Conservation (phyloP, 495 filamentous ascomycete species). For the Neurospora sp. region DNA sequence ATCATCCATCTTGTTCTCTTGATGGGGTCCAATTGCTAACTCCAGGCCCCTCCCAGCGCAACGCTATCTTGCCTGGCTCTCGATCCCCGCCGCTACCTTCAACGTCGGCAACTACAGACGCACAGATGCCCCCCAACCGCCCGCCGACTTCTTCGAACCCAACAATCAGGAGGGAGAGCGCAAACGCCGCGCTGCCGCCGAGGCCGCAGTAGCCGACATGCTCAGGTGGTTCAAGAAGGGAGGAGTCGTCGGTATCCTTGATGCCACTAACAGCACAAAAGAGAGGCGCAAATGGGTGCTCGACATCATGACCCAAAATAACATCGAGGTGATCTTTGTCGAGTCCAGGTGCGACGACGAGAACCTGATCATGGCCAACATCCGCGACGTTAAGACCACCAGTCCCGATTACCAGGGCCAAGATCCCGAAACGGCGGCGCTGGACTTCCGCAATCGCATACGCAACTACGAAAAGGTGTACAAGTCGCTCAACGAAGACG, state of each 20-base stretch:
- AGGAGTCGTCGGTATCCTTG: slow-evolving; percentile 81
- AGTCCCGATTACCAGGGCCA: slow-evolving; percentile 91
- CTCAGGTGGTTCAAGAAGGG: slow-evolving; percentile 71
- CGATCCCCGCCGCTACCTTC: slow-evolving; percentile 84
- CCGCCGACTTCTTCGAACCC: slow-evolving; percentile 87
- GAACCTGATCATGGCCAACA: slow-evolving; percentile 91
- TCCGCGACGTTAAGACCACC: slow-evolving; percentile 93
- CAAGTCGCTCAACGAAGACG: slow-evolving; percentile 70
- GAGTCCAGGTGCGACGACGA: slow-evolving; percentile 95
- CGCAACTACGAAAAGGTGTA: slow-evolving; percentile 95
- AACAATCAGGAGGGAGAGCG: slow-evolving; percentile 83
- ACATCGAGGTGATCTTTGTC: slow-evolving; percentile 86
- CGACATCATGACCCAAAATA: slow-evolving; percentile 57
- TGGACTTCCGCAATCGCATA: slow-evolving; percentile 89
- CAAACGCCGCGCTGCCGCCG: slow-evolving; percentile 73
- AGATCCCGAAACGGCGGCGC: slow-evolving; percentile 80
- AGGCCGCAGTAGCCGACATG: slow-evolving; percentile 88
- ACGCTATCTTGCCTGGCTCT: slow-evolving; percentile 91
- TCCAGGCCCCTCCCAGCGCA: slow-evolving; percentile 50
- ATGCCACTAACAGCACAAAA: slow-evolving; percentile 93
- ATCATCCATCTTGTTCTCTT: neutral
- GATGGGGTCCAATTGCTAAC: slow-evolving; percentile 10
- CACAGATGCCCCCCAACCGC: slow-evolving; percentile 71
- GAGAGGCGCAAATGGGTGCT: slow-evolving; percentile 83
- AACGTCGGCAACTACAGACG: slow-evolving; percentile 95